A percentile compares a stretch with the other conserved stretches of the same genome.
These are phyloP conservation scores for Xanthoceras sorbifolium DNA, from an alignment of 345 rosid species.

Conservation along the genomic window DNA sequence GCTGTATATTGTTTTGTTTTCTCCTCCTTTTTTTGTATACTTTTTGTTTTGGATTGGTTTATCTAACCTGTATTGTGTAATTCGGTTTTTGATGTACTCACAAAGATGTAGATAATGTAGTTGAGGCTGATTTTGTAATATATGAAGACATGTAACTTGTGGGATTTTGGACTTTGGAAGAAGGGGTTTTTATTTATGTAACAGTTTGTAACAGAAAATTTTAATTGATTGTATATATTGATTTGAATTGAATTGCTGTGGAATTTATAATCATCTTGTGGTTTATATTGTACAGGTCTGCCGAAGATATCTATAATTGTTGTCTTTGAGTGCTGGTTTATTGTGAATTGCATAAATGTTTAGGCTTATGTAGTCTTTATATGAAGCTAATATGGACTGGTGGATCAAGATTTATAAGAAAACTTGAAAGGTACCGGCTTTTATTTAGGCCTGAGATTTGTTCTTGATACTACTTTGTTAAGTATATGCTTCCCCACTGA, in stretches of 20 bases:
- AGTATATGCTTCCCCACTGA: slow-evolving; percentile 28
- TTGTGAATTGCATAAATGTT: slow-evolving; percentile 11
- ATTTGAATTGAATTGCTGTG: slow-evolving; percentile 1
- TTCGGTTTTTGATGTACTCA: slow-evolving; percentile 15
- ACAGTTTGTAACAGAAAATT: slow-evolving; percentile 15
- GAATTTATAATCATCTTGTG: neutral
- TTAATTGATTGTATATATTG: slow-evolving; percentile 2
- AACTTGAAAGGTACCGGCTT: slow-evolving; percentile 16
- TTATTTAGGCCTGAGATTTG: slow-evolving; percentile 22
- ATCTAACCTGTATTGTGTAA: slow-evolving; percentile 12
- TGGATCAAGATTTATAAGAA: slow-evolving; percentile 22
- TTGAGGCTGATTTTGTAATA: slow-evolving; percentile 11
- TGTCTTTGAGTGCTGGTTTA: neutral
- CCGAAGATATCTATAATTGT: neutral
- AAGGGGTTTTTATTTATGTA: too few relatives aligned
- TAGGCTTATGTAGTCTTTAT: slow-evolving; percentile 2
- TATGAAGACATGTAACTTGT: neutral
- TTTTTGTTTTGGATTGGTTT: slow-evolving; percentile 7
- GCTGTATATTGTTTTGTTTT: neutral
- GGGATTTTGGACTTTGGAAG: neutral
- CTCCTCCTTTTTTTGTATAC: neutral
- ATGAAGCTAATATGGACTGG: slow-evolving; percentile 6
- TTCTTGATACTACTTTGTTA: slow-evolving; percentile 24
- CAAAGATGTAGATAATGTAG: slow-evolving; percentile 28
- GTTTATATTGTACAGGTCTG: slow-evolving; percentile 7